A percentile compares a stretch with the other conserved stretches of the same genome.
Evolutionary conservation across 768 basidiomycete species (phyloP).

Genomic region (Pilatotrama ljubarskyi): DNA sequence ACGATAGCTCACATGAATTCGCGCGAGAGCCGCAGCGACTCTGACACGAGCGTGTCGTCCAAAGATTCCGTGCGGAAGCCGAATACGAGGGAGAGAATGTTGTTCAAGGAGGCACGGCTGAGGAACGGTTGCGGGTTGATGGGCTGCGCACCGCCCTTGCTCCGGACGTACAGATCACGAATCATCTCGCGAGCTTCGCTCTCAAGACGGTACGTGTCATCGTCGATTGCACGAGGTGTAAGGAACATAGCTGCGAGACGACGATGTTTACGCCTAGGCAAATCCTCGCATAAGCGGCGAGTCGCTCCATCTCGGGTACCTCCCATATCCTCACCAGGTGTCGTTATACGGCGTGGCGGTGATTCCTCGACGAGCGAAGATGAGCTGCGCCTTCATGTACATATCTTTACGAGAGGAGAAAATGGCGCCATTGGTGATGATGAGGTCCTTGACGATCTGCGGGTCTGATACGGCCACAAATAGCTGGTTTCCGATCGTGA

Average conservation of each 20-base stretch:
- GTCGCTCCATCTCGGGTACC: too few relatives aligned
- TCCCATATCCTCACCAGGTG: conserved; percentile 33
- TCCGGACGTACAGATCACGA: conserved; percentile 37
- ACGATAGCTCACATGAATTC: conserved; percentile 41
- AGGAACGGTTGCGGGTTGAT: conserved; percentile 43
- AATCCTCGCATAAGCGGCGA: too few relatives aligned
- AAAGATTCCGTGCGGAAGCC: conserved; percentile 43
- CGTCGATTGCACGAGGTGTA: conserved; percentile 36
- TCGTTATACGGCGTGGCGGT: conserved; percentile 47
- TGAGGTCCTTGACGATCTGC: conserved; percentile 43
- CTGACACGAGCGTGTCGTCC: conserved; percentile 39
- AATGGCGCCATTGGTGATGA: conserved; percentile 45
- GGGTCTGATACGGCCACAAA: conserved; percentile 48
- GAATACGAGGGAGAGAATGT: conserved; percentile 47
- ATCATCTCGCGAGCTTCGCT: conserved; percentile 39
- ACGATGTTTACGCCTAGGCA: conserved; percentile 42
- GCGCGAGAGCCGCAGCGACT: conserved; percentile 38
- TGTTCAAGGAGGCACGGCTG: conserved; percentile 39
- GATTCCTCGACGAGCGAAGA: conserved; percentile 45
- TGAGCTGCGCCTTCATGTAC: conserved; percentile 46
- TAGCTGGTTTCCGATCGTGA: conserved; percentile 51
- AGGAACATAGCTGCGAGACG: conserved; percentile 39
- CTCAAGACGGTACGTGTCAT: conserved; percentile 35
- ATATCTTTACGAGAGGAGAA: conserved; percentile 48
- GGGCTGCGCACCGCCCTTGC: conserved; percentile 33